Conservation (phyloP, 2,329 filamentous ascomycete species). For the Penicillium sp. region DNA sequence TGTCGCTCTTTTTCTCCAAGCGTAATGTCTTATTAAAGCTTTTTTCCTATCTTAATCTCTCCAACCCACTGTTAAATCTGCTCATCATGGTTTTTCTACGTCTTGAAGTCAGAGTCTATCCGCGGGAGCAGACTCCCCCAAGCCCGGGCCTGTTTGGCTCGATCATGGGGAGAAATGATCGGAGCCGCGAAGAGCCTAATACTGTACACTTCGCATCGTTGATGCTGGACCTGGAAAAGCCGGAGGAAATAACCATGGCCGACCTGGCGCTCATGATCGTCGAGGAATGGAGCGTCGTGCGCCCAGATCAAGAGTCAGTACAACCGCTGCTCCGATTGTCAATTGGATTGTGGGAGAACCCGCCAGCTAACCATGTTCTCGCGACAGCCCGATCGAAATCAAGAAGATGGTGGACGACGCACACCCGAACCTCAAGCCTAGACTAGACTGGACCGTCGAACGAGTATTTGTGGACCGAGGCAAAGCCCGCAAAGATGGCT, state of each 20-base stretch:
- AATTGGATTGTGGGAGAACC: not conserved
- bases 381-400: slow-evolving; percentile 35
- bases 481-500: slow-evolving; percentile 32
- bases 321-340: not conserved
- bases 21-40: no score
- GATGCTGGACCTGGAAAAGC: slow-evolving; percentile 30
- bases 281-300: slow-evolving; percentile 34
- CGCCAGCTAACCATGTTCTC: not conserved
- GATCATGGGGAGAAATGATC: slow-evolving; percentile 16
- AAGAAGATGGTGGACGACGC: slow-evolving; percentile 40
- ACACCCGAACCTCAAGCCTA: slow-evolving; percentile 32
- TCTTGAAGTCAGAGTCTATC: slow-evolving; percentile 35
- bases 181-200: slow-evolving; percentile 3
- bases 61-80: no score
- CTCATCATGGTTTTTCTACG: slow-evolving; percentile 37
- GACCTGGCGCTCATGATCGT: slow-evolving; percentile 33
- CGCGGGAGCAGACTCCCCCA: slow-evolving; percentile 26
- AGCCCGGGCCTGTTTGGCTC: slow-evolving; percentile 15
- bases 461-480: slow-evolving; percentile 41
- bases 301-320: slow-evolving; percentile 36
- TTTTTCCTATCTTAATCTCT: no score
- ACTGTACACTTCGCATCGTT: slow-evolving; percentile 28
- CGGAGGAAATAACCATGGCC: slow-evolving; percentile 32
- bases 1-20: no score
- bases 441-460: slow-evolving; percentile 34